Evolutionary conservation across 768 basidiomycete species (phyloP).

Genomic region (Lactarius vividus): DNA sequence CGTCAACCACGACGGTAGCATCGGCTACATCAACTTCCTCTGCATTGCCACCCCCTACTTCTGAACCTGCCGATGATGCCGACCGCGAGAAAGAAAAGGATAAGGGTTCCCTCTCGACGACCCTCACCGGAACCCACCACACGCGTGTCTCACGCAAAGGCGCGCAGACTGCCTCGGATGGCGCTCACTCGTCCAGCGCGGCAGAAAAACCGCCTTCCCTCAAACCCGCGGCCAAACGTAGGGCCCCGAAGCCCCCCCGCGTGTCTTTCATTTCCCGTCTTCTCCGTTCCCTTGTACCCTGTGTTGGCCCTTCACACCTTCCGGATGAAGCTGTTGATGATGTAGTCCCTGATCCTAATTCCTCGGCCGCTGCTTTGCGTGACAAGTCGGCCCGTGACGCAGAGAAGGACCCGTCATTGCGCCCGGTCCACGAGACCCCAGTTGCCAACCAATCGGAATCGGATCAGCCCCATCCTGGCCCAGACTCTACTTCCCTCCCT

Average conservation of each 20-base stretch:
- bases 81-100: constrained; percentile 46
- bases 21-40: constrained; percentile 14
- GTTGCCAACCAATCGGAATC: constrained; percentile 28
- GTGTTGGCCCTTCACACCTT: constrained; percentile 51
- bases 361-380: constrained; percentile 30
- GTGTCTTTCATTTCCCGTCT: constrained; percentile 58
- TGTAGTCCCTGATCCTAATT: constrained; percentile 28
- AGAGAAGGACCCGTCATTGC: constrained; percentile 26
- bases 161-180: constrained; percentile 36
- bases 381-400: constrained; percentile 33
- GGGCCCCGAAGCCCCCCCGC: constrained; percentile 37
- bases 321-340: constrained; percentile 44
- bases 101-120: constrained; percentile 46
- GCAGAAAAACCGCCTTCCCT: constrained; percentile 29
- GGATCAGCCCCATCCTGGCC: constrained; percentile 17
- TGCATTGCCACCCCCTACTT: constrained; percentile 32
- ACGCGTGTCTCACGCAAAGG: constrained; percentile 36
- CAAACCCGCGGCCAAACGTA: constrained; percentile 26
- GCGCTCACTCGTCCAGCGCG: constrained; percentile 35
- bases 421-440: constrained; percentile 28
- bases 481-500: constrained; percentile 11
- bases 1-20: constrained; percentile 23
- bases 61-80: constrained; percentile 36
- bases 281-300: constrained; percentile 62
- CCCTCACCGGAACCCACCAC: constrained; percentile 41